Evolutionary conservation across 139 green algal genomes (phyloP), one percentile per base, ranked within the genome.

Genomic region (Pseudopediastrum boryanum): DNA sequence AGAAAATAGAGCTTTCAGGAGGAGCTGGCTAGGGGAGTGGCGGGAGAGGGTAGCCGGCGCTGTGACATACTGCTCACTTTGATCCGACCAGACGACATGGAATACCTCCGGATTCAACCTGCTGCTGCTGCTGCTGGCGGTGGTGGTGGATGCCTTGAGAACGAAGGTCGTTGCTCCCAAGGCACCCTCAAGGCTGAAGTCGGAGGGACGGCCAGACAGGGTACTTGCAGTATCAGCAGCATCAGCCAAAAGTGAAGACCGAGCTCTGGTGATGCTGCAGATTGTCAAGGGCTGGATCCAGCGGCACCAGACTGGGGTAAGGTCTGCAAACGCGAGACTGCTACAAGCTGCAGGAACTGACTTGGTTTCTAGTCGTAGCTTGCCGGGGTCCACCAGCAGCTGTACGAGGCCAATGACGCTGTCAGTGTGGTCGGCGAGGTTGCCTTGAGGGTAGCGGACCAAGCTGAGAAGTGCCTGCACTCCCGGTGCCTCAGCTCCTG

Each of bases 401-500:
- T 58, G 39, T n/a, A 29, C 66, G 9, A 74, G 66, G 21, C 12
- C 10, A 44, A 25, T 61, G n/a, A 41, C 66, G 27, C 13, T 35
- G 23, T 41, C 41, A 29, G 58, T 74, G 39, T 29, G 12, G 41
- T 25, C 58, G 41, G 39, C 42, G 9, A 8, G 27, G 41, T 44
- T 33, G 39, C 39, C 66, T 42, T 42, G 36, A 12, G 66, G 43
- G 39, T 41, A 29, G 9, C 29, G 66, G 43, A 74, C 43, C 31
- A 75, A 4, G n/a, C 56, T 31, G 33, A 75, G 68, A 25, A 66
- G 50, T 19, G 31, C 42, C 44, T 75, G 67, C 67, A 75, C 31
- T 19, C 67, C 44, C 35, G 44, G 44, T 3, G 29, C 67, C n/a
- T n/a, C n/a, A n/a, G 4, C 33, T 38, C 23, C 44, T 31, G 50